Percentiles rank a stretch among this genome's conserved stretches.
Conservation (phyloP, 257 asterid genomes). For the Fraxinus anomala region DNA sequence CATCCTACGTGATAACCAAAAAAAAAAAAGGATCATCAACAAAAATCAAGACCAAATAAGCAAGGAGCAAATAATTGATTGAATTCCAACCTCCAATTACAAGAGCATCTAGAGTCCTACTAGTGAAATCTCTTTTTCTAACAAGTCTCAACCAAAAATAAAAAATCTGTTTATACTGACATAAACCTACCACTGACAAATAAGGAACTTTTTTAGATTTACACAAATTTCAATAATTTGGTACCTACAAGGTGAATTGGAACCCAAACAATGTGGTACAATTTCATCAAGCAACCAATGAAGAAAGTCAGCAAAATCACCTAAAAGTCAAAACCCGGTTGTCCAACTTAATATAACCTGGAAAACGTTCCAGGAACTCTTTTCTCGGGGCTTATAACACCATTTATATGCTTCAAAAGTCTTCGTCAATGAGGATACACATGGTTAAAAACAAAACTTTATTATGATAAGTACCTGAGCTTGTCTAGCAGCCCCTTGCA, state of each 20-base stretch:
- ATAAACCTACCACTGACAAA: neutral
- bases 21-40: conserved; percentile 23
- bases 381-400: conserved; percentile 2
- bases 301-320: neutral
- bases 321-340: neutral
- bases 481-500: conserved; percentile 98
- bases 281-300: conserved; percentile 11
- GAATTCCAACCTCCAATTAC: conserved; percentile 15
- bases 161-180: neutral
- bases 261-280: neutral
- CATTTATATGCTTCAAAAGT: conserved; percentile 1
- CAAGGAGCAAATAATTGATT: neutral
- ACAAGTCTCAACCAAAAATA: conserved; percentile 11
- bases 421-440: conserved; percentile 7
- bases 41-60: conserved; percentile 15
- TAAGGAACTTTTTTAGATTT: neutral
- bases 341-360: neutral
- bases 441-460: conserved; percentile 13
- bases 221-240: neutral
- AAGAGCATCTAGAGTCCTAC: neutral
- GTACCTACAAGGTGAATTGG: neutral
- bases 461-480: conserved; percentile 64
- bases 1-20: conserved; percentile 6
- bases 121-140: conserved; percentile 12
- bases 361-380: conserved; percentile 7